These are phyloP conservation scores for Inga oerstediana DNA, from an alignment of 306 rosid species.

Conservation along the genomic window DNA sequence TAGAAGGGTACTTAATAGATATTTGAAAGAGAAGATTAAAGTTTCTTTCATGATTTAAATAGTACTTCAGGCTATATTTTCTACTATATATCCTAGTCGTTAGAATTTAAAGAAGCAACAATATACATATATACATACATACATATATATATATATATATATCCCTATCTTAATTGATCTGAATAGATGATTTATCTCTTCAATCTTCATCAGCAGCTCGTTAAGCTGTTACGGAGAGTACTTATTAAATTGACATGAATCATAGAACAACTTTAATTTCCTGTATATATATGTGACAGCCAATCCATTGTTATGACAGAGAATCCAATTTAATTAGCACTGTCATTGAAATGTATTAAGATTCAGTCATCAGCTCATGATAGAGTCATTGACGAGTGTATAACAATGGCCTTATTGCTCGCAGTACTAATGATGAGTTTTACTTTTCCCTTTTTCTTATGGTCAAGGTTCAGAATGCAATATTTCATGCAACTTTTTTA, in stretches of 20 bases:
- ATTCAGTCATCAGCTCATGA: background rate
- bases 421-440: background rate
- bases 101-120: background rate
- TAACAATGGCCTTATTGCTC: background rate
- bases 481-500: conserved; percentile 37
- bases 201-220: too few relatives aligned
- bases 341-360: background rate
- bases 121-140: too few relatives aligned
- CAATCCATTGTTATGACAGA: background rate
- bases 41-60: too few relatives aligned
- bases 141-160: too few relatives aligned
- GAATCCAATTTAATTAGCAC: background rate
- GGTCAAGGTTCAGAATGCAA: conserved; percentile 32
- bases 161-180: background rate
- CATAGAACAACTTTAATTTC: too few relatives aligned
- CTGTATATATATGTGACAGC: too few relatives aligned
- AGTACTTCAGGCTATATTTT: background rate
- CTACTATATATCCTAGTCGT: background rate
- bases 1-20: too few relatives aligned
- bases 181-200: too few relatives aligned
- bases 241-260: too few relatives aligned
- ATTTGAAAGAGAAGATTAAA: background rate
- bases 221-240: too few relatives aligned
- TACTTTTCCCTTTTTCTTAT: background rate
- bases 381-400: background rate